Base-by-base conservation (phyloP, 1,139 yeast species). In the Taiozyma sp. region DNA sequence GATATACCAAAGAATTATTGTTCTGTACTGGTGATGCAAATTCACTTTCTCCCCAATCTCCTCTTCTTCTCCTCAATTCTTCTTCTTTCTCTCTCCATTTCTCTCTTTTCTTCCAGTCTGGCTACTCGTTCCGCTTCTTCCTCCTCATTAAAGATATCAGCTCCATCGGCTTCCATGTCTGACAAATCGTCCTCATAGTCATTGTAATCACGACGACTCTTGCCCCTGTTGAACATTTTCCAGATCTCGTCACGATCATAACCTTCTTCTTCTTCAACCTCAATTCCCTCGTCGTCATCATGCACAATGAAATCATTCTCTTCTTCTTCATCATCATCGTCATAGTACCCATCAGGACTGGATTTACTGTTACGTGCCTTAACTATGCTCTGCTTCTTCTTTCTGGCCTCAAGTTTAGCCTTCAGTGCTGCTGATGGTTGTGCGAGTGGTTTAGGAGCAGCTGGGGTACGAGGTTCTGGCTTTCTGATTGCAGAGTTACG, bases 151-250 rank as follows among this genome's bases (percentile, higher is more conserved):
- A 89, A 70, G 42, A 91, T 81, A 59, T 91, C 97, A 30, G 83
- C 83, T 22, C 97, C 97, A 1, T 95, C 85, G 8, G 97, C 97
- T 64, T 91, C 97, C 97, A 91, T 91, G 62, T 88, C 95, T 53
- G 84, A 88, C 37, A 77, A 76, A 48, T 83, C 82, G 51, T 82
- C 84, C 47, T 77, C 75, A 37, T 61, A 81, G 54, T 74, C 74
- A 43, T 72, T 67, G 54, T 72, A 73, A 46, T 74, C 69, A 1
- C 72, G 62, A 43, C 84, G 68, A 51, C 76, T 72, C 56, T 76
- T 76, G 3, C 90, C 88, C 50, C 81, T 75, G 63, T 83, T 85
- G 67, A 90, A 87, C 68, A 91, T 78, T 37, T 83, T 81, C 96
- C 97, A 89, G 46, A 91, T 90, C 65, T 90, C 97, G 55, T 87